Evolutionary conservation across 2,329 filamentous ascomycete genomes (phyloP), one percentile per base, ranked within the genome.

Genomic region (Penicillium italicum): DNA sequence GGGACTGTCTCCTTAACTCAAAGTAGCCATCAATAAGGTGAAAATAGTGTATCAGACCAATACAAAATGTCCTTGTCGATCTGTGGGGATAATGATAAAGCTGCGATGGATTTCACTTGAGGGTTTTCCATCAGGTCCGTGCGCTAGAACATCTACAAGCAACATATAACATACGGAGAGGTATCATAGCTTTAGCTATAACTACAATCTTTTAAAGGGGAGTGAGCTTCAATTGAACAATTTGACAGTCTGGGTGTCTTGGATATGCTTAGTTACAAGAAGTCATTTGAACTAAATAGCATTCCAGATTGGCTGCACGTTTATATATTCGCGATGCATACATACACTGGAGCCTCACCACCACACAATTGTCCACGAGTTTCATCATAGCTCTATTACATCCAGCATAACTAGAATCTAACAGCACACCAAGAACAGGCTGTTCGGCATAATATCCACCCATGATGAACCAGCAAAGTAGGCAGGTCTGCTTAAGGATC

Each of bases 51-150:
- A 26, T 20, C 11, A 38, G 40, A 55, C 34, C 30, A 28, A 43
- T 38, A n/a, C 34, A 45, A n/a, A 47, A 34, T 40, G 33, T 44
- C 11, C 16, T 43, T 51, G 53, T 55, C 53, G 53, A 55, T 55
- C 53, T 51, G 53, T 51, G 53, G 53, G 28, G 53, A 55, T 54
- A 50, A 41, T 51, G 48, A 42, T 42, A 26, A 42, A 42, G 40
- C 46, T 50, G 51, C 36, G 37, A 48, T 54, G 47, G 40, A 51
- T 34, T 51, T 45, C 40, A 44, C 31, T 18, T 30, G 47, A 43
- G 26, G 40, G 53, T 38, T 55, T 55, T 55, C 40, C 7, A 26
- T 9, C 1, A n/a, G 47, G 53, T 41, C 53, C 53, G 53, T 55
- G 53, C 53, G 20, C n/a, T 18, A 9, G n/a, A n/a, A n/a, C n/a